phyloP scores from a whole-genome alignment of 192 early-diverging fungal genomes.

The Funneliformis geosporum region DNA sequence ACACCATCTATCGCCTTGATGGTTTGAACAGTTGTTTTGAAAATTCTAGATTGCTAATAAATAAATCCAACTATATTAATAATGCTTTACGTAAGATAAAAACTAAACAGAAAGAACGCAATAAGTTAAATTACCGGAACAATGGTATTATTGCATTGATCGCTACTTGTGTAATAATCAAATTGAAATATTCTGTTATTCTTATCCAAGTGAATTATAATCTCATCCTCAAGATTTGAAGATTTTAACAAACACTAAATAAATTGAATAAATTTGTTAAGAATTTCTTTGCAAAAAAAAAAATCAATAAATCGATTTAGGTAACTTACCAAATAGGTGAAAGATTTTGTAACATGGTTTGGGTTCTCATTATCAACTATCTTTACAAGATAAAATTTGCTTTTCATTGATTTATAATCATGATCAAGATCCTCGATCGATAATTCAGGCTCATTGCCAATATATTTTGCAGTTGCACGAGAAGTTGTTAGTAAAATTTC shows the following conservation, averaged over 20 bases:
- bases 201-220: constrained; percentile 30
- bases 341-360: constrained; percentile 8
- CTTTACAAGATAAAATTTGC: constrained; percentile 16
- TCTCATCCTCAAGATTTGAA: constrained; percentile 32
- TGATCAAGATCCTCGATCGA: not conserved
- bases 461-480: not conserved
- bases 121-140: not conserved
- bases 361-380: constrained; percentile 24
- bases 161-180: constrained; percentile 28
- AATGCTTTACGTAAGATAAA: not conserved
- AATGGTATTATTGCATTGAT: constrained; percentile 12
- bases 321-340: constrained; percentile 25
- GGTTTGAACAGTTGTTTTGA: constrained; percentile 30
- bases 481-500: not conserved
- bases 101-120: not conserved
- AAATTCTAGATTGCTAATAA: not conserved
- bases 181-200: constrained; percentile 22
- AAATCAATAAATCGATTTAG: not conserved
- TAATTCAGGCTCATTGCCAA: not conserved
- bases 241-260: constrained; percentile 26
- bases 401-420: not conserved
- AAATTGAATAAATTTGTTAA: not conserved
- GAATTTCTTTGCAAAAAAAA: not conserved
- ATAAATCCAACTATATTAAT: not conserved
- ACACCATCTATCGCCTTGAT: constrained; percentile 11